Evolutionary conservation across 1,284 basidiomycete genomes (phyloP), one percentile per base, ranked within the genome.

Genomic region (Ganoderma leucocontextum): DNA sequence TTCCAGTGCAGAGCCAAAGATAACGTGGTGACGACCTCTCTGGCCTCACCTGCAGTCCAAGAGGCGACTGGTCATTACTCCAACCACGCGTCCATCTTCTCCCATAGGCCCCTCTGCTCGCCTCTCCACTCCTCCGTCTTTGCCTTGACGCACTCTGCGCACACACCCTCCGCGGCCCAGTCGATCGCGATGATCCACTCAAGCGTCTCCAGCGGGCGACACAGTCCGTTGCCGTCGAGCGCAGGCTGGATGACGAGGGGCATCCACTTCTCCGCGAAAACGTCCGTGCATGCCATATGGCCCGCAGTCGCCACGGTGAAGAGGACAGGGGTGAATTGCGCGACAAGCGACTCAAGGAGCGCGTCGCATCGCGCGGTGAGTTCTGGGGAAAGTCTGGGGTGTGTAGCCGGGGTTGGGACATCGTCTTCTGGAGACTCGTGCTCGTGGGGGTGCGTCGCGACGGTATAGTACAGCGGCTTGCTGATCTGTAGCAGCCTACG

Each of bases 201-300:
- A 29, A 93, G 79, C 36, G 88, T 89, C 79, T 92, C 90, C 29
- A 93, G 81, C 25, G 92, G 91, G 66, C 86, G 87, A 63, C 78
- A 78, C 2, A 79, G 70, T 68, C 87, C 90, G 59, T 89, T 88
- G 17, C 86, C 86, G 63, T 85, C 85, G 33, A 93, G 82, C 0
- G 90, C 89, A 13, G 88, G 89, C 59, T 86, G 81, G 52, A 91
- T 89, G 13, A 93, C 90, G 44, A 87, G 80, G 17, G 82, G 72
- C 84, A 92, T 90, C 91, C 91, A 93, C 62, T 80, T 82, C 66
- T 89, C 88, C 0, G 90, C 91, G 65, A 93, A 84, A 0, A 87
- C 79, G 75, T 91, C 87, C 10, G 91, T 92, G 77, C 92, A 93
- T 2, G 79, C 80, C 90, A 92, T 91, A 75, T 93, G 91, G 2